A percentile compares a stretch with the other conserved stretches of the same genome.
Conservation (phyloP, 371 early-diverging fungal species). For the Rhizomucor pusillus region DNA sequence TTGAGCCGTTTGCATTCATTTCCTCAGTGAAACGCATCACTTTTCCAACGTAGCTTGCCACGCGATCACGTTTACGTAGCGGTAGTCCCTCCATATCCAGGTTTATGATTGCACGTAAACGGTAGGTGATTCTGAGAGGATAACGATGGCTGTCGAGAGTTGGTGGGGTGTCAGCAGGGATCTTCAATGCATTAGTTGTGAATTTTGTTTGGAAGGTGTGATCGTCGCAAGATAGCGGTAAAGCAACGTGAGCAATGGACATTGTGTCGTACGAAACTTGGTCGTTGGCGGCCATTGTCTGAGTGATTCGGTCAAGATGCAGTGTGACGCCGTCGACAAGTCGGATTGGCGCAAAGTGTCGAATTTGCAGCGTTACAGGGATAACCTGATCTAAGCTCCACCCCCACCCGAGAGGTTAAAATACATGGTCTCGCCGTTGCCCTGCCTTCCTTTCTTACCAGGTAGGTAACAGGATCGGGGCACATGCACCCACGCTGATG, state of each 20-base stretch:
- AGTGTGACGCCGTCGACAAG: slow-evolving; percentile 20
- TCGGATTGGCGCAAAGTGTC: slow-evolving; percentile 27
- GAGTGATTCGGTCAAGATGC: slow-evolving; percentile 19
- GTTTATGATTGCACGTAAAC: slow-evolving; percentile 17
- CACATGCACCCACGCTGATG: slow-evolving; percentile 19
- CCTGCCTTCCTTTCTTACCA: slow-evolving; percentile 13
- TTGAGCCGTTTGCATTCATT: slow-evolving; percentile 5
- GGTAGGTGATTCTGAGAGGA: slow-evolving; percentile 21
- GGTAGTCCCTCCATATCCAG: slow-evolving; percentile 19
- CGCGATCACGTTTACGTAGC: slow-evolving; percentile 11
- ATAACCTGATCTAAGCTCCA: slow-evolving; percentile 11
- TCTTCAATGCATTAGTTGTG: slow-evolving; percentile 8
- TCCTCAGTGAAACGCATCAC: slow-evolving; percentile 10
- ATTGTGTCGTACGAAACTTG: slow-evolving; percentile 13
- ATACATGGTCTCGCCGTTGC: too few relatives aligned
- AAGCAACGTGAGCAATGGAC: slow-evolving; percentile 5
- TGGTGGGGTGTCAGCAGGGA: slow-evolving; percentile 17
- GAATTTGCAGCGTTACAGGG: slow-evolving; percentile 17
- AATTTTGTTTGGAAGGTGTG: slow-evolving; percentile 10
- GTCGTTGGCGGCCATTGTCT: slow-evolving; percentile 2
- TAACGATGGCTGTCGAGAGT: slow-evolving; percentile 9
- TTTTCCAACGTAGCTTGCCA: slow-evolving; percentile 10
- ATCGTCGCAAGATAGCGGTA: slow-evolving; percentile 24
- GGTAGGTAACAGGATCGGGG: slow-evolving; percentile 24
- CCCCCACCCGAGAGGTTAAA: too few relatives aligned